phyloP scores from a whole-genome alignment of 2,329 filamentous ascomycete species.

The Neocatenulostroma microsporum region DNA sequence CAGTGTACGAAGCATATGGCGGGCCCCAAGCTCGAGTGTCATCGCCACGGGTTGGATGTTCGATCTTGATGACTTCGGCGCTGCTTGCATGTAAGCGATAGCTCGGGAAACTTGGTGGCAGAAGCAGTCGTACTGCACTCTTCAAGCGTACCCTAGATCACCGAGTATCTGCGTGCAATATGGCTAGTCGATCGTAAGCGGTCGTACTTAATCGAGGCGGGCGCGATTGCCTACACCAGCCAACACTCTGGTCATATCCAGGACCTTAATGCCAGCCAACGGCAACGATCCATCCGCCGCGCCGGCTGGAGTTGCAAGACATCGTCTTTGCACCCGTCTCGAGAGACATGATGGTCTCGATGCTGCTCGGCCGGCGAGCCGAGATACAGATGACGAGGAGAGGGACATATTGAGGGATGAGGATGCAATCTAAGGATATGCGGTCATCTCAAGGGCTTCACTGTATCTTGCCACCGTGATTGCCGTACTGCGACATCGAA shows the following conservation, averaged over 20 bases:
- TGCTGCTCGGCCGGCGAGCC: slow-evolving; percentile 9
- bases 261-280: slow-evolving; percentile 74
- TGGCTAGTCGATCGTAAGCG: no score
- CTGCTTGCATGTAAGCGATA: slow-evolving; percentile 43
- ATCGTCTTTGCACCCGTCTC: slow-evolving; percentile 23
- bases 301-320: slow-evolving; percentile 36
- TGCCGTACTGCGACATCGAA: no score
- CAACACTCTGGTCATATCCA: slow-evolving; percentile 94
- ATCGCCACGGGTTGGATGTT: slow-evolving; percentile 84
- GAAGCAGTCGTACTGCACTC: slow-evolving; percentile 25
- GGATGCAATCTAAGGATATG: no score
- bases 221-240: slow-evolving; percentile 73
- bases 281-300: slow-evolving; percentile 50
- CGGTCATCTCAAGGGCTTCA: no score
- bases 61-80: slow-evolving; percentile 94
- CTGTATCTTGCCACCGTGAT: no score
- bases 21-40: slow-evolving; percentile 96
- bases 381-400: slow-evolving; percentile 14
- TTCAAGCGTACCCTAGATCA: slow-evolving; percentile 71
- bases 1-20: slow-evolving; percentile 73
- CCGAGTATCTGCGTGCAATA: slow-evolving; percentile 97
- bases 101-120: no score
- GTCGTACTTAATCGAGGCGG: no score
- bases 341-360: slow-evolving; percentile 7
- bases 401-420: slow-evolving; percentile 16